Evolutionary conservation across 352 stramenopile genomes (phyloP).

Genomic region (Discostella stelligera): DNA sequence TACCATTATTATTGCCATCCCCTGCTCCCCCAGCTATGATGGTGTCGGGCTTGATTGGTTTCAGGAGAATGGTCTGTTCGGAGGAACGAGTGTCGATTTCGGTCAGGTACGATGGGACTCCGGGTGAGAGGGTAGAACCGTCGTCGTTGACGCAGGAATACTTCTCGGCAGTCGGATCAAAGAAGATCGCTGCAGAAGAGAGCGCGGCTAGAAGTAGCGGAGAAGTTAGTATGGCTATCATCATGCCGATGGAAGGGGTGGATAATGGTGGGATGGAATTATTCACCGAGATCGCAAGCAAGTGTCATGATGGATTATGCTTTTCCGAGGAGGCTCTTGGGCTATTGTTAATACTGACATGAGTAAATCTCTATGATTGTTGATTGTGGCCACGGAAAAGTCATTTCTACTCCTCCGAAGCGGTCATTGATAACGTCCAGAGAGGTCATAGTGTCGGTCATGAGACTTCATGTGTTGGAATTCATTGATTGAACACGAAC

Average conservation of each 20-base stretch:
- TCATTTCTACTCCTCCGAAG: too few relatives aligned
- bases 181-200: slow-evolving; percentile 25
- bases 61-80: slow-evolving; percentile 29
- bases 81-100: slow-evolving; percentile 23
- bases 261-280: too few relatives aligned
- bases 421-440: too few relatives aligned
- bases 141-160: slow-evolving; percentile 24
- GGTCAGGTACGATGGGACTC: slow-evolving; percentile 9
- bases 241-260: neutral
- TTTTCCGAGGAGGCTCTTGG: too few relatives aligned
- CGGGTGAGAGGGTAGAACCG: slow-evolving; percentile 23
- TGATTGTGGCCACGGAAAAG: too few relatives aligned
- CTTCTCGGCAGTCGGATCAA: slow-evolving; percentile 24
- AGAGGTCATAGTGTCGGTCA: too few relatives aligned
- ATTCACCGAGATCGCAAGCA: too few relatives aligned
- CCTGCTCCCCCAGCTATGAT: neutral
- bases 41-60: slow-evolving; percentile 14
- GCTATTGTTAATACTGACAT: too few relatives aligned
- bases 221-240: neutral
- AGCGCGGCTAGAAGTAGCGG: slow-evolving; percentile 14
- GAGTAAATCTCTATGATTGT: too few relatives aligned
- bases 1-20: neutral
- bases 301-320: too few relatives aligned
- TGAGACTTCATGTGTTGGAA: too few relatives aligned
- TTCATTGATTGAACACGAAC: too few relatives aligned